Evolutionary conservation across 768 basidiomycete genomes (phyloP), one percentile per base, ranked within the genome.

Genomic region (Leccinum disarticulatum): DNA sequence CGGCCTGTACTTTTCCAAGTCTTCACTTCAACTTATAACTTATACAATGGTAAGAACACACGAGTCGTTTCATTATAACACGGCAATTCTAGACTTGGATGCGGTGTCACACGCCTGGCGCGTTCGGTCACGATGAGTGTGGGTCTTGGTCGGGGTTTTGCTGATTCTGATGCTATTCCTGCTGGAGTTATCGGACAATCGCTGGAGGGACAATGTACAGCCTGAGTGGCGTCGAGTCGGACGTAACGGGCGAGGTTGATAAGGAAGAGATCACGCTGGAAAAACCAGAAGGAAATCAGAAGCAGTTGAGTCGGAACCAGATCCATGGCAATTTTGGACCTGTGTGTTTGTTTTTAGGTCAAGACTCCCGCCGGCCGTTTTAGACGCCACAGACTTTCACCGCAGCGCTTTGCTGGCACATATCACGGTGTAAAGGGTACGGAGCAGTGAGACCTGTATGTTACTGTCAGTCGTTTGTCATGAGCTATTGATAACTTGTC

Each of bases 101-200:
- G 76, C 76, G 48, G 74, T 90, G 8, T 79, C 85, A 33, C 77
- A 87, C 58, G 87, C 87, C 0, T 90, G 72, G 79, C 87, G 14
- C 76, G 77, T 30, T 84, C 87, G 4, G 84, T 91, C 43, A 79
- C 79, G 62, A 73, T 61, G 49, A 25, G 84, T 91, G 25, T 90
- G 88, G 87, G 61, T 88, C 25, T 73, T 90, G 28, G 54, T 82
- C 25, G 7, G 82, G 14, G 28, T 30, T 17, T 11, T 17, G 14
- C 14, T 15, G 17, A 31, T 88, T 36, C 60, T 77, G 61, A 69
- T 81, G 15, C 64, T 90, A 36, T 81, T 87, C 63, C 58, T 91
- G 27, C 78, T 5, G 83, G 53, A 77, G 30, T 90, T 90, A 70
- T 80, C 85, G 30, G 74, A 90, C 11, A 33, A 33, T 33, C 33